Evolutionary conservation across 2,329 filamentous ascomycete species (phyloP).

Genomic region (Stachybotrys chlorohalonatus): DNA sequence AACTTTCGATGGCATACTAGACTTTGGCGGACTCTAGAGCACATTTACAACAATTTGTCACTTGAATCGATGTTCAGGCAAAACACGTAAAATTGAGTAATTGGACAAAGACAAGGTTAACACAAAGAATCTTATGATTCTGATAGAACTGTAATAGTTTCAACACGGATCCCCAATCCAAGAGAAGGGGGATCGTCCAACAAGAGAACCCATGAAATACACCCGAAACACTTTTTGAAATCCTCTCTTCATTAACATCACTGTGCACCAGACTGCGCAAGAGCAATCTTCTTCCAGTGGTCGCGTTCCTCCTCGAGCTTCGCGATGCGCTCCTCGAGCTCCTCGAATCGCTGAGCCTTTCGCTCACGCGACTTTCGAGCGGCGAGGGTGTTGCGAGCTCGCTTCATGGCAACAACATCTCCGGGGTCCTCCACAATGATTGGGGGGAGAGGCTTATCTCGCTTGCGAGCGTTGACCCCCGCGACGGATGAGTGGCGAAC

Average conservation of each 20-base stretch:
- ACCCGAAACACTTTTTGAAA: neutral
- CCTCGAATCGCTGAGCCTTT: constrained; percentile 68
- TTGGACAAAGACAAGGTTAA: neutral
- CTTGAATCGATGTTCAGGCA: neutral
- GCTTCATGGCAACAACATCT: constrained; percentile 79
- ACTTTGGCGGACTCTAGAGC: no score
- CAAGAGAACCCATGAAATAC: neutral
- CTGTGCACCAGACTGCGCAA: constrained; percentile 28
- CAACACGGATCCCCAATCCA: neutral
- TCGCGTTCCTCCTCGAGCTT: constrained; percentile 59
- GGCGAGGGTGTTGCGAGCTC: constrained; percentile 85
- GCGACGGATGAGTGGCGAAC: constrained; percentile 58
- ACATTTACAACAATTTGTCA: neutral
- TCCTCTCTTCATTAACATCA: constrained; percentile 12
- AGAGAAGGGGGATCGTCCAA: neutral
- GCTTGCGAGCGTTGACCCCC: constrained; percentile 65
- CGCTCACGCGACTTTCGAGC: constrained; percentile 87
- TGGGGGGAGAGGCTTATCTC: constrained; percentile 70
- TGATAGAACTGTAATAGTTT: neutral
- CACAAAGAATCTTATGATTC: neutral
- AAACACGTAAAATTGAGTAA: neutral
- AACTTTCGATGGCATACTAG: no score
- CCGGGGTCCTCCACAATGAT: constrained; percentile 66
- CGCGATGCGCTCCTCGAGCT: constrained; percentile 64
- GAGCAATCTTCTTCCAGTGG: constrained; percentile 53